phyloP scores from a whole-genome alignment of 305 asterid species.

The Solanum hybrid region DNA sequence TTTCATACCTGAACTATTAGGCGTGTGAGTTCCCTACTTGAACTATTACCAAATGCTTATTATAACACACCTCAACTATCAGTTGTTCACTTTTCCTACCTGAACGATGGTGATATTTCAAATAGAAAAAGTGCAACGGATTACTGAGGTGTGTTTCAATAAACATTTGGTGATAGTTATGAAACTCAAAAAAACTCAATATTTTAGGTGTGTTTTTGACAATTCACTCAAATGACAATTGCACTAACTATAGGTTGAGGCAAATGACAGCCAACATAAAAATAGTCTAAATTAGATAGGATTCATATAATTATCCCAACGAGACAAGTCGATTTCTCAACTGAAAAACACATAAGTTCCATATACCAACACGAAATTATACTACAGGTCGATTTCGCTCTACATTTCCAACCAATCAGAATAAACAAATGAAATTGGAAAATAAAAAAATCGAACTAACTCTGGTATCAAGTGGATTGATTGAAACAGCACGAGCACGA shows the following conservation, averaged over 20 bases:
- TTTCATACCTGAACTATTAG: neutral
- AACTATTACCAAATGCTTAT: neutral
- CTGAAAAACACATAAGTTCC: neutral
- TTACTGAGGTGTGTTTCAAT: neutral
- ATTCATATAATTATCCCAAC: neutral
- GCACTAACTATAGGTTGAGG: neutral
- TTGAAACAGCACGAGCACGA: constrained; percentile 42
- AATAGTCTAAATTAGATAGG: neutral
- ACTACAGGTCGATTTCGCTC: neutral
- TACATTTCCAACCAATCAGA: neutral
- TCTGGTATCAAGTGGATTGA: constrained; percentile 43
- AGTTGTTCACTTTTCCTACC: neutral
- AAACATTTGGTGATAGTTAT: neutral
- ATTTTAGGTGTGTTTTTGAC: neutral
- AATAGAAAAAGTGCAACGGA: neutral
- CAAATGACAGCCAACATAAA: neutral
- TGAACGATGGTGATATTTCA: neutral
- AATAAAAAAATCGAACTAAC: neutral
- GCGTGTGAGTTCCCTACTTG: neutral
- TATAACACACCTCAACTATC: neutral
- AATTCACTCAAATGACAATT: neutral
- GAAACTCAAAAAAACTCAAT: neutral
- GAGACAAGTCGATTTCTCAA: neutral
- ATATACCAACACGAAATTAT: neutral
- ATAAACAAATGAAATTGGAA: neutral